These are phyloP conservation scores for Pisolithus albus DNA, from an alignment of 768 basidiomycete genomes.

Conservation along the genomic window DNA sequence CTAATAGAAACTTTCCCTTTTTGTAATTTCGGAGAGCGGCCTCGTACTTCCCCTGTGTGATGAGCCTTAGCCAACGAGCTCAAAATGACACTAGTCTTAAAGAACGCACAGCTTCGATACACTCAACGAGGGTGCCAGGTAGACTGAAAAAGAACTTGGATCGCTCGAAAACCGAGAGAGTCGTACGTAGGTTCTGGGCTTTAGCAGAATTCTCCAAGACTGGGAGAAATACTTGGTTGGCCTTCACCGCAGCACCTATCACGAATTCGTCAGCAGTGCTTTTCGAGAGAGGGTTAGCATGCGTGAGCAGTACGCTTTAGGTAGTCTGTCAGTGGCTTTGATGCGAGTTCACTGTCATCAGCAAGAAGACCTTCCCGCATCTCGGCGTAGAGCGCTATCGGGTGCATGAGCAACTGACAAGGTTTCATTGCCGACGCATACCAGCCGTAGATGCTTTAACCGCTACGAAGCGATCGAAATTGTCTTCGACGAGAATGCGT, in stretches of 20 bases:
- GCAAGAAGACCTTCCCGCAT: conserved; percentile 88
- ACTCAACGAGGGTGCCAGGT: conserved; percentile 84
- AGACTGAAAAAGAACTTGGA: conserved; percentile 99
- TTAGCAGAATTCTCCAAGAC: conserved; percentile 94
- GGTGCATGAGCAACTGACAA: conserved; percentile 1
- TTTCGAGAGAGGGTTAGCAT: neutral
- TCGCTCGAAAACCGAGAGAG: conserved; percentile 90
- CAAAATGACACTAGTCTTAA: neutral
- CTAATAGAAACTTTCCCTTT: conserved; percentile 87
- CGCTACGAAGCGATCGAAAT: conserved; percentile 95
- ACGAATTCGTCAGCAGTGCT: conserved; percentile 4
- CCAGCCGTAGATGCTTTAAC: conserved; percentile 97
- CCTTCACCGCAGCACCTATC: conserved; percentile 83
- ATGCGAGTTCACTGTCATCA: conserved; percentile 72
- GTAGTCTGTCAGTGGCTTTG: conserved; percentile 73
- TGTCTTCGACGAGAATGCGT: conserved; percentile 90
- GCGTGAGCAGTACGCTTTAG: conserved; percentile 60
- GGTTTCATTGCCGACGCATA: conserved; percentile 27
- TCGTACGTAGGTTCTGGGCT: conserved; percentile 86
- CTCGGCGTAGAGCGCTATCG: conserved; percentile 75
- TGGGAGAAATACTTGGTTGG: conserved; percentile 92
- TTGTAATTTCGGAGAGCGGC: conserved; percentile 93
- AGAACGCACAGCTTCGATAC: conserved; percentile 71
- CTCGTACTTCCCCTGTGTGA: conserved; percentile 82
- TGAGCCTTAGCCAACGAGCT: neutral